Base-by-base conservation (phyloP, 495 filamentous ascomycete species). In the Tuber melanosporum region DNA sequence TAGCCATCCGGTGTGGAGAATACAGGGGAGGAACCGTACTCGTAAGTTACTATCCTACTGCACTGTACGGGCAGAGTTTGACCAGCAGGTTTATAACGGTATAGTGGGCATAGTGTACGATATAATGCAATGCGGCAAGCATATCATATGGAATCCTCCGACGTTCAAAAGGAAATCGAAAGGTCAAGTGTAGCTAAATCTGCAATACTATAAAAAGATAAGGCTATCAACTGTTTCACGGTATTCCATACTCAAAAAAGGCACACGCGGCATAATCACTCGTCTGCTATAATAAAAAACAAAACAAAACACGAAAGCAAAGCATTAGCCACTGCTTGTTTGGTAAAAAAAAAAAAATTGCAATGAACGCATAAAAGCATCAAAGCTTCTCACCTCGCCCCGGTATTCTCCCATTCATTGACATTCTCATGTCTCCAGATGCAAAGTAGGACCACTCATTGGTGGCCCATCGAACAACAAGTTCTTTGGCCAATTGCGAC, bases 401-500 rank as follows among this genome's bases (percentile, higher is more conserved):
- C 26, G 4, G 12, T 36, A 26, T 36, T 26, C 26, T 36, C 57
- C 57, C 57, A 19, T 6, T 36, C 26, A 36, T 17, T 4, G 57
- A 66, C 26, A 66, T 66, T 19, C 26, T 32, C 4, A 36, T 15
- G 14, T 36, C 26, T 36, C 57, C 15, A 36, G 57, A 66, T 19
- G 57, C 26, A 66, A 36, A 36, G 10, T 17, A 66, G 26, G 57
- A 66, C 76, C 78, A 80, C 42, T 88, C 88, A 47, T 87, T 88
- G 22, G 83, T 84, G n/a, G 86, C 80, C 91, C 90, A 92, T 26
- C 83, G 76, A 0, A 86, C 85, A 71, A 93, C 86, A 80, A 90
- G 84, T 72, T 90, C 88, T 83, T 89, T 92, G 44, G 93, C 90
- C 74, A 91, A 84, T 62, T 89, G 87, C 12, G 90, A 85, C 83